phyloP scores from a whole-genome alignment of 176 grass and related monocot genomes.

The Pontederia crassipes region DNA sequence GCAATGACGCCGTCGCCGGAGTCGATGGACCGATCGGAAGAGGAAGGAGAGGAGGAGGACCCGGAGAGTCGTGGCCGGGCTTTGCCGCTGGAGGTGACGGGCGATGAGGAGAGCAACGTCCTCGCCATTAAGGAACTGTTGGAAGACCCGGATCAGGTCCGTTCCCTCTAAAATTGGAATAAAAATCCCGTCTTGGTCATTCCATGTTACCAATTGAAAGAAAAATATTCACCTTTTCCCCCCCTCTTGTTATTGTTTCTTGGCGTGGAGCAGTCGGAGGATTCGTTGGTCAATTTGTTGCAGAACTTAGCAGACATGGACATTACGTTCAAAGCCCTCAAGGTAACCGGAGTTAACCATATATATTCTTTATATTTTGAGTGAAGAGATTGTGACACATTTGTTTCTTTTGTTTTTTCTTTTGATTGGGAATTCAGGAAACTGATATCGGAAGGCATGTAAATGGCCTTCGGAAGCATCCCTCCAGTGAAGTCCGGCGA shows the following conservation, averaged over 20 bases:
- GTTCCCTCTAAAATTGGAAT: background rate
- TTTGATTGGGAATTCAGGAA: conserved; percentile 32
- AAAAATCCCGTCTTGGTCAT: background rate
- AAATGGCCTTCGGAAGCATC: conserved; percentile 56
- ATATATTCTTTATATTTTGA: background rate
- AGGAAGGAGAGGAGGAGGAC: background rate
- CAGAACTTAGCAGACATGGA: conserved; percentile 65
- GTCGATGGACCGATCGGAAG: conserved; percentile 3
- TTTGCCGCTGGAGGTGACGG: background rate
- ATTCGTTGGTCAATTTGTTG: conserved; percentile 39
- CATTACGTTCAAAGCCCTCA: conserved; percentile 54
- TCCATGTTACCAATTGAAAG: background rate
- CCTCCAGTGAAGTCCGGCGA: conserved; percentile 44
- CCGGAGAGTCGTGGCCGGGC: background rate
- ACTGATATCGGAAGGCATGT: conserved; percentile 65
- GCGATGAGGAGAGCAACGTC: conserved; percentile 24
- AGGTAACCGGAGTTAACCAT: conserved; percentile 20
- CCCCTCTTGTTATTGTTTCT: background rate
- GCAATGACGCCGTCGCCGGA: conserved; percentile 17
- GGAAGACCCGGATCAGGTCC: conserved; percentile 54
- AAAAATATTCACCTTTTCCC: background rate
- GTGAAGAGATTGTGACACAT: background rate
- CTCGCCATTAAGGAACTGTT: conserved; percentile 60
- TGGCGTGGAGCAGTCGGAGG: conserved; percentile 37
- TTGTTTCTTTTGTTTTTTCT: background rate